Conservation (phyloP, 2,329 filamentous ascomycete genomes). For the Chrysoporthe puriensis region DNA sequence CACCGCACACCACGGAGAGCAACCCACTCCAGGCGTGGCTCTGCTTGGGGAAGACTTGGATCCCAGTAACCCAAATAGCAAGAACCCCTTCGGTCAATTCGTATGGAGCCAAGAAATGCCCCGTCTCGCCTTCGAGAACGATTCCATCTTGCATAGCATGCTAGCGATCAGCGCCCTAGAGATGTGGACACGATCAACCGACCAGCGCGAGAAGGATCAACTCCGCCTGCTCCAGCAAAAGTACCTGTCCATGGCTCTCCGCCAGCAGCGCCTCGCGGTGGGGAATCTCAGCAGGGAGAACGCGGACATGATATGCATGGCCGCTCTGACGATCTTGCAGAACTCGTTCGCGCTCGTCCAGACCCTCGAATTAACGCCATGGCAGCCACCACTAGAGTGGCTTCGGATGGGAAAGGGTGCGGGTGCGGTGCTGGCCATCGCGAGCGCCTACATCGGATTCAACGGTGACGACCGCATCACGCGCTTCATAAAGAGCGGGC, state of each 20-base stretch:
- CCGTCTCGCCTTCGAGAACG: slow-evolving; percentile 38
- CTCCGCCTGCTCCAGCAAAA: slow-evolving; percentile 39
- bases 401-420: slow-evolving; percentile 42
- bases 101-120: slow-evolving; percentile 41
- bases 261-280: slow-evolving; percentile 42
- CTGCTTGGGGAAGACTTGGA: not conserved
- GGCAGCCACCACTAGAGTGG: slow-evolving; percentile 45
- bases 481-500: slow-evolving; percentile 36
- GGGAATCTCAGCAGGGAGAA: slow-evolving; percentile 36
- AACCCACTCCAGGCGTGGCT: slow-evolving; percentile 25
- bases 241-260: slow-evolving; percentile 42
- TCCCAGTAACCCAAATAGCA: not conserved
- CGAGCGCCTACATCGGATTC: slow-evolving; percentile 32
- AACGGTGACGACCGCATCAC: slow-evolving; percentile 33
- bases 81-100: slow-evolving; percentile 16
- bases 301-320: slow-evolving; percentile 42
- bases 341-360: slow-evolving; percentile 44
- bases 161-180: slow-evolving; percentile 44
- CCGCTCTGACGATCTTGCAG: slow-evolving; percentile 41
- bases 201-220: slow-evolving; percentile 27
- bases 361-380: slow-evolving; percentile 40
- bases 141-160: slow-evolving; percentile 40
- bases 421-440: slow-evolving; percentile 39
- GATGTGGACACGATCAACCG: slow-evolving; percentile 36
- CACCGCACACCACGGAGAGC: slow-evolving; percentile 22